These are phyloP conservation scores for Ceratocystis ficicola DNA, from an alignment of 2,329 filamentous ascomycete genomes.

Conservation along the genomic window DNA sequence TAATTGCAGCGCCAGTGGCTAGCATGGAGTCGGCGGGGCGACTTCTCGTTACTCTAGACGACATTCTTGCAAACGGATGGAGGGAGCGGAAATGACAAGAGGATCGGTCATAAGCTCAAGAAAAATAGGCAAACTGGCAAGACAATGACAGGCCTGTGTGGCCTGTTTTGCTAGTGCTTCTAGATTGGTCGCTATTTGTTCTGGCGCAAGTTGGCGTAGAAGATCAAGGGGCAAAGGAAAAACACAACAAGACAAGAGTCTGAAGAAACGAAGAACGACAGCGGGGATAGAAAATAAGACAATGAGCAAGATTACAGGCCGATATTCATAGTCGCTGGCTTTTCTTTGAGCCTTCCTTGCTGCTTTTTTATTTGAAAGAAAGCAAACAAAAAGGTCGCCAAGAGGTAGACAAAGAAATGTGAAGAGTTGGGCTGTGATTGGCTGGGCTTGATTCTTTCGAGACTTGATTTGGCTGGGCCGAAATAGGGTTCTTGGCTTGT, in stretches of 20 bases:
- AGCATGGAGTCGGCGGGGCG: slow-evolving; percentile 14
- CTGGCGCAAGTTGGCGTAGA: neutral
- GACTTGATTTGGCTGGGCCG: neutral
- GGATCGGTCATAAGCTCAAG: neutral
- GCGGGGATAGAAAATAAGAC: neutral
- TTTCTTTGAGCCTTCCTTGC: neutral
- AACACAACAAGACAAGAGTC: neutral
- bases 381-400: neutral
- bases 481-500: neutral
- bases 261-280: neutral
- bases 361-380: neutral
- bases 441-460: neutral
- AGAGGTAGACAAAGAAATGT: slow-evolving; percentile 2
- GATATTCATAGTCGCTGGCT: neutral
- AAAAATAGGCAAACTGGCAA: neutral
- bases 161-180: neutral
- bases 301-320: neutral
- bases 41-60: slow-evolving; percentile 11
- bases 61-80: slow-evolving; percentile 10
- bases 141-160: neutral
- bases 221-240: neutral
- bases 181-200: neutral
- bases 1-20: slow-evolving; percentile 23
- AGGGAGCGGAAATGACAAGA: neutral
- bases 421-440: neutral